A percentile compares a stretch with the other conserved stretches of the same genome.
phyloP scores from a whole-genome alignment of 495 filamentous ascomycete species.

The Rhypophila decipiens region DNA sequence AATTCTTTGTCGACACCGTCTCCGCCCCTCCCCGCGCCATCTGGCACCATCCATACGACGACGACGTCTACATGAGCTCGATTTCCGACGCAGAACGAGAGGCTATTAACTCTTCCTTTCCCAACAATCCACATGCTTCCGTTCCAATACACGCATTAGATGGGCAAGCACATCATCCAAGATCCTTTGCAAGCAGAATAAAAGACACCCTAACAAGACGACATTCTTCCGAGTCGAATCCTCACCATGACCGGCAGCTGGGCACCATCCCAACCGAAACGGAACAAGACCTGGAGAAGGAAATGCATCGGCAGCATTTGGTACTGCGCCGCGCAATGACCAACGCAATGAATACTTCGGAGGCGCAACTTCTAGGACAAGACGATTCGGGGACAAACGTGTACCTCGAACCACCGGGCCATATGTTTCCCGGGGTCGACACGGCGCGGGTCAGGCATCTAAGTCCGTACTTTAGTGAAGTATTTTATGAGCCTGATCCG shows the following conservation, averaged over 20 bases:
- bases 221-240: no score
- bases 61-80: slow-evolving; percentile 12
- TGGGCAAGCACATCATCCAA: no score
- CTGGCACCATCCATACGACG: slow-evolving; percentile 28
- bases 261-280: no score
- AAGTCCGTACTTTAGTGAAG: slow-evolving; percentile 20
- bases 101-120: no score
- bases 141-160: no score
- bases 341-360: slow-evolving; percentile 12
- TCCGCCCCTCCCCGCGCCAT: slow-evolving; percentile 20
- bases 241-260: no score
- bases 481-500: slow-evolving; percentile 11
- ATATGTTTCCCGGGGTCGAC: slow-evolving; percentile 15
- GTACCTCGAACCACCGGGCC: slow-evolving; percentile 20
- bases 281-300: slow-evolving; percentile 13
- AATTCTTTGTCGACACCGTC: slow-evolving; percentile 29
- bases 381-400: slow-evolving; percentile 15
- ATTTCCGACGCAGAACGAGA: slow-evolving; percentile 10
- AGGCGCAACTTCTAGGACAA: slow-evolving; percentile 12
- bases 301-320: slow-evolving; percentile 21
- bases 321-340: slow-evolving; percentile 13
- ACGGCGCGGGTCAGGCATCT: slow-evolving; percentile 4
- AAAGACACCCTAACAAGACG: no score
- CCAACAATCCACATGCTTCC: no score
- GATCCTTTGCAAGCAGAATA: no score